Conservation (phyloP, 106 monocot genomes). For the Vanilla planifolia region DNA sequence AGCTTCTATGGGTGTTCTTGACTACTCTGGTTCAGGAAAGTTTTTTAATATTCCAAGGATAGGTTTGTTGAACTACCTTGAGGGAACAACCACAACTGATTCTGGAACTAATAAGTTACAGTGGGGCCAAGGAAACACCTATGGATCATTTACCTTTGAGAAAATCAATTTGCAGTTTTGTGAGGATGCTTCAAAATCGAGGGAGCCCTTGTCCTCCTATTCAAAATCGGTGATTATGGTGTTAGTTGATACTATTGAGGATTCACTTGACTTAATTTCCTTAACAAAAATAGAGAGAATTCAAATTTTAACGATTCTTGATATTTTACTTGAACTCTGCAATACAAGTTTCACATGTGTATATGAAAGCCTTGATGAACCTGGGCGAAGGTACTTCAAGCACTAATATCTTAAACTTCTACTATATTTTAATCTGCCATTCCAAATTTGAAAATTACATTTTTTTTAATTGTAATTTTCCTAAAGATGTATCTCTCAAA, state of each 20-base stretch:
- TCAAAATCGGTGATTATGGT: conserved; percentile 42
- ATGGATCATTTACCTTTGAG: conserved; percentile 14
- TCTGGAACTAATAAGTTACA: conserved; percentile 28
- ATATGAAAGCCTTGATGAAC: conserved; percentile 81
- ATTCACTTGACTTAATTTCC: conserved; percentile 8
- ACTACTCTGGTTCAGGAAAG: conserved; percentile 11
- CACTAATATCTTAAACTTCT: background rate
- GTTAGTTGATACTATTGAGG: conserved; percentile 34
- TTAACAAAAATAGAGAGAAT: conserved; percentile 43
- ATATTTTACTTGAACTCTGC: conserved; percentile 63
- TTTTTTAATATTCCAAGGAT: conserved; percentile 37
- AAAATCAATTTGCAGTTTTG: conserved; percentile 19
- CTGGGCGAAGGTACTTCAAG: conserved; percentile 71
- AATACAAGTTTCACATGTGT: conserved; percentile 46
- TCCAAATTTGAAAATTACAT: no score
- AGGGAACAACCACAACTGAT: conserved; percentile 14
- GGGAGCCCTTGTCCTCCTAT: conserved; percentile 10
- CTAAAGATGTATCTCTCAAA: no score
- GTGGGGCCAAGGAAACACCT: conserved; percentile 48
- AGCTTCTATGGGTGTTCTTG: conserved; percentile 11
- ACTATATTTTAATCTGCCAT: no score
- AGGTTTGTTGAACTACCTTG: conserved; percentile 43
- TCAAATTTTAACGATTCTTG: conserved; percentile 54
- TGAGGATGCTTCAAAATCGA: conserved; percentile 14
- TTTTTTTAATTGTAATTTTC: no score